Evolutionary conservation across 1,284 basidiomycete species (phyloP).

Genomic region (Ustilago shanxiensis): DNA sequence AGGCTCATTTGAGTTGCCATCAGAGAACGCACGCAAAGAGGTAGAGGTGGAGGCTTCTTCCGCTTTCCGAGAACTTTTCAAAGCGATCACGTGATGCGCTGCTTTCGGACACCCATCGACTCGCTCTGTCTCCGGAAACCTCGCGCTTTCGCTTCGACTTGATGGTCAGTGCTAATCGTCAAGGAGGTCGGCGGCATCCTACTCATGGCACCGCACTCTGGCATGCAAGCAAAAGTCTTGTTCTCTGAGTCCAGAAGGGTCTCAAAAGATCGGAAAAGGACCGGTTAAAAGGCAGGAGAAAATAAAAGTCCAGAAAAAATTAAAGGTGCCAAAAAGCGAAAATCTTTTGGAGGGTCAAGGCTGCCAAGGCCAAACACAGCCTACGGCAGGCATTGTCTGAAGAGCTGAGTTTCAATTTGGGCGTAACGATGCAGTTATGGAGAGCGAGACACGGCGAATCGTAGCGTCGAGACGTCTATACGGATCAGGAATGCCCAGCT

Average conservation of each 20-base stretch:
- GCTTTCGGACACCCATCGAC: neutral
- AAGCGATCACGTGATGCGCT: neutral
- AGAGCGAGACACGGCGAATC: neutral
- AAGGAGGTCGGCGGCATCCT: neutral
- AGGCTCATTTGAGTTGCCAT: neutral
- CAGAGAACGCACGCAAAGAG: neutral
- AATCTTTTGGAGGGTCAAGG: too few relatives aligned
- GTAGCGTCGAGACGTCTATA: neutral
- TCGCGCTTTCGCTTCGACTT: too few relatives aligned
- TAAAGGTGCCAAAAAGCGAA: too few relatives aligned
- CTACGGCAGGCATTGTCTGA: neutral
- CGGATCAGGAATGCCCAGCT: neutral
- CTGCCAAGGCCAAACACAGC: neutral
- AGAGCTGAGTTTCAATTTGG: conserved; percentile 5
- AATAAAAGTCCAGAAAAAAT: conserved; percentile 1
- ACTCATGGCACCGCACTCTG: too few relatives aligned
- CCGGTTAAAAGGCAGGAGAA: neutral
- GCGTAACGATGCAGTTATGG: neutral
- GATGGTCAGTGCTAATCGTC: too few relatives aligned
- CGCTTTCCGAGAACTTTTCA: conserved; percentile 10
- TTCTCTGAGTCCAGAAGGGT: neutral
- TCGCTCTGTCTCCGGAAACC: too few relatives aligned
- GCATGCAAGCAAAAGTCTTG: neutral
- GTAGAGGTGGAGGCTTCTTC: conserved; percentile 1
- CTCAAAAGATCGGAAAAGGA: neutral